Conservation (phyloP, 257 asterid species). For the Mentha longifolia region DNA sequence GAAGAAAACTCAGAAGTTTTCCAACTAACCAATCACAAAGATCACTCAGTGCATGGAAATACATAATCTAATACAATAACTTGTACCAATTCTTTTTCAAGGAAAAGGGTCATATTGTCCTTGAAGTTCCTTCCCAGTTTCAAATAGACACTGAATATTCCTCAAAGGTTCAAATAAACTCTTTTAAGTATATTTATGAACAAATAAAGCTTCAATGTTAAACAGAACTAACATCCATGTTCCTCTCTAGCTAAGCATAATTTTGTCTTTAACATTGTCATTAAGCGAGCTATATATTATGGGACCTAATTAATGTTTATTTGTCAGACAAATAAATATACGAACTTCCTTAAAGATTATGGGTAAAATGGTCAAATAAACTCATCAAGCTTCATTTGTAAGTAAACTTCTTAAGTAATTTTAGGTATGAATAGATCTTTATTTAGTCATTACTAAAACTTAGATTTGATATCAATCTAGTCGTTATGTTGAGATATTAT, state of each 20-base stretch:
- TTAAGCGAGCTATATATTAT: no score
- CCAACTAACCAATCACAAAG: neutral
- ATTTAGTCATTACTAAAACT: no score
- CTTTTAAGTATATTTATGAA: no score
- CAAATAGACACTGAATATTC: neutral
- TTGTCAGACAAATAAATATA: neutral
- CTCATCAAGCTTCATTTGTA: no score
- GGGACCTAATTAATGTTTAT: neutral
- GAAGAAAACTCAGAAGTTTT: no score
- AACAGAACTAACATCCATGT: neutral
- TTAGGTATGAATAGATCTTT: no score
- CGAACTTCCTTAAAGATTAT: neutral
- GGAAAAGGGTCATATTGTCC: neutral
- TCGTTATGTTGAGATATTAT: no score
- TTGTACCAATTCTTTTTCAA: constrained; percentile 2
- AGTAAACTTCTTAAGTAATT: no score
- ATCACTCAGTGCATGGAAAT: neutral
- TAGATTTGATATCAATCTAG: no score
- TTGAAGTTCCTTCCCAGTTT: neutral
- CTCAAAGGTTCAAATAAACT: no score
- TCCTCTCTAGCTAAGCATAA: neutral
- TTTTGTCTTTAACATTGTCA: neutral
- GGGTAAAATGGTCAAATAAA: neutral
- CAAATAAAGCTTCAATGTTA: no score
- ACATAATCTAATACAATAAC: neutral